A percentile compares a stretch with the other conserved stretches of the same genome.
Conservation (phyloP, 2,329 filamentous ascomycete species). For the Emydomyces testavorans region DNA sequence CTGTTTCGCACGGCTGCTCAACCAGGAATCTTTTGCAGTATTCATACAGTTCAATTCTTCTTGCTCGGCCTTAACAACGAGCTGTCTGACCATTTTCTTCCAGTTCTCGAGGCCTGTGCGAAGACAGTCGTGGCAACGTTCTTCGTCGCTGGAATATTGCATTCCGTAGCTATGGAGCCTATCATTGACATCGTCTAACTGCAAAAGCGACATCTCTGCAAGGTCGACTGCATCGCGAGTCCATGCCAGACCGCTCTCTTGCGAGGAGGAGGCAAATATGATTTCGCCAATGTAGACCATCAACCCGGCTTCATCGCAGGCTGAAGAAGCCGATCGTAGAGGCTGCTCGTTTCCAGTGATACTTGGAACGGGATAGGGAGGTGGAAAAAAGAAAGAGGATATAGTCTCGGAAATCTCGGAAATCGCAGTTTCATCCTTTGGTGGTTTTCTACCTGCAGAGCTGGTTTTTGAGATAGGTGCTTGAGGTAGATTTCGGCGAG, state of each 20-base stretch:
- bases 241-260: constrained; percentile 70
- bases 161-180: constrained; percentile 13
- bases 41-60: constrained; percentile 28
- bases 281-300: constrained; percentile 93
- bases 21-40: constrained; percentile 27
- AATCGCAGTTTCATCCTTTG: constrained; percentile 20
- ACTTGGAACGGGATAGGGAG: constrained; percentile 57
- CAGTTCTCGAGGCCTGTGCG: constrained; percentile 68
- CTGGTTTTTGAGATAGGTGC: constrained; percentile 23
- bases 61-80: constrained; percentile 39
- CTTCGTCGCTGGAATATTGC: constrained; percentile 34
- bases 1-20: constrained; percentile 23
- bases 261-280: constrained; percentile 57
- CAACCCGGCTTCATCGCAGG: constrained; percentile 74
- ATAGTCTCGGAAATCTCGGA: constrained; percentile 30
- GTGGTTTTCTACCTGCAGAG: constrained; percentile 16
- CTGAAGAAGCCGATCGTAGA: constrained; percentile 50
- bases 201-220: constrained; percentile 52
- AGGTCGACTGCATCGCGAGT: constrained; percentile 76
- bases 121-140: constrained; percentile 66
- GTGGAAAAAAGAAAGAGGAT: constrained; percentile 40
- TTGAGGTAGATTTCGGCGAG: constrained; percentile 50
- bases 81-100: constrained; percentile 62
- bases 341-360: constrained; percentile 59
- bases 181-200: constrained; percentile 25